Base-by-base conservation (phyloP, 192 early-diverging fungal species). In the Coemansia guatemalensis region DNA sequence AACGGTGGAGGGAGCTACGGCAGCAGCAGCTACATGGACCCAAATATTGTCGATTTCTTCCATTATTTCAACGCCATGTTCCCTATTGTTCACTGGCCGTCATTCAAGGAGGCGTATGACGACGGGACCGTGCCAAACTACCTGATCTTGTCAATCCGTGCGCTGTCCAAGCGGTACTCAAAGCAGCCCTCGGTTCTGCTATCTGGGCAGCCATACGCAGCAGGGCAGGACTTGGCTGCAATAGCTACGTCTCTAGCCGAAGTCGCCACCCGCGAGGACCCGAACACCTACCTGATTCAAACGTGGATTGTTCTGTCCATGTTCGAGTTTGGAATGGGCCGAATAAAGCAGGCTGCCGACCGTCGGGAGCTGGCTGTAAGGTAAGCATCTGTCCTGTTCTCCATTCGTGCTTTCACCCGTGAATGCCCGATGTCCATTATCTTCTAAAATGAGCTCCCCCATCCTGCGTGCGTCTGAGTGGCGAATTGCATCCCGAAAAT, bases 41-140 rank as follows among this genome's bases (percentile, higher is more conserved):
- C 73, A 20, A 75, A 75, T 56, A 75, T 81, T 41, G 65, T 81
- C 58, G 78, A 81, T 49, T 81, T 75, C 56, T 81, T 81, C 73
- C 73, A 81, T 48, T 81, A 81, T 48, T 81, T 81, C 58, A 81
- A 81, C 73, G 78, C 72, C 17, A 59, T 81, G 60, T 81, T 75
- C 49, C 78, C 78, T 11, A 68, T 81, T 57, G 78, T 81, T 9
- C 78, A 81, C 66, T 81, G 78, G 78, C 78, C 78, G 49, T 81
- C 78, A 11, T 81, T 81, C 58, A 81, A 71, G 65, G 78, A 81
- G 73, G 78, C 78, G 26, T 81, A 81, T 56, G 78, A 81, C 56
- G 78, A 81, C 62, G 78, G 72, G 50, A 81, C 73, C 49, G 78
- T 81, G 65, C 78, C 78, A 32, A 81, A 81, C 62, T 81, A 81